Base-by-base conservation (phyloP, 2,329 filamentous ascomycete species). In the Arthrobotrys megalospora region DNA sequence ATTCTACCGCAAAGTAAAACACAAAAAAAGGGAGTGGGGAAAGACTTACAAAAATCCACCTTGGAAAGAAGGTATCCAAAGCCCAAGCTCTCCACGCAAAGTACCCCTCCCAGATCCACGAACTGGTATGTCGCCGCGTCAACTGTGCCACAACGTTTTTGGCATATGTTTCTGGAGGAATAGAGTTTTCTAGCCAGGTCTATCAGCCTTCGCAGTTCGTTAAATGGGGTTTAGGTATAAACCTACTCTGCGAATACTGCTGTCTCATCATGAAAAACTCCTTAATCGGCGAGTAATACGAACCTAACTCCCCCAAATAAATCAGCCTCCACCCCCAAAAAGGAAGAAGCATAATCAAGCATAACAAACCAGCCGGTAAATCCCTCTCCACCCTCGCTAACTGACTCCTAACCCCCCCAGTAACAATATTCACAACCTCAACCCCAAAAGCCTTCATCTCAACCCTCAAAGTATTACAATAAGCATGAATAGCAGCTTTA, bases 401-500 rank as follows among this genome's bases (percentile, higher is more conserved):
- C 6, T 76, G 62, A 12, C 77, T 76, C 48, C 52, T 72, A 7
- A 82, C 64, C 5, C 80, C 80, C 10, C 81, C 81, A 1, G 81
- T 82, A 38, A 82, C 62, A 32, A 81, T 71, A 67, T 77, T 77
- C 11, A 77, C 67, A 62, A 77, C 66, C 58, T 77, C 45, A 32
- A 77, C 73, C 79, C 79, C 79, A 48, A 81, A 81, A n/a, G 80
- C 79, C 60, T 79, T 80, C 24, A 87, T 83, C 80, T 87, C 86
- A 45, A 86, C 78, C 5, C 85, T 84, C 80, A 86, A 78, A n/a
- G 84, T 84, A 70, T 85, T 82, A 2, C 84, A 84, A 60, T 86
- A 82, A 55, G 83, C 81, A 19, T 83, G 81, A 0, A 87, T 80
- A 0, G 86, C 86, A 0, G 84, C 85, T 72, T 87, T 87, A 66